Evolutionary conservation across 129 eudicot genomes (phyloP), one percentile per base, ranked within the genome.

Genomic region (Tagetes erecta): DNA sequence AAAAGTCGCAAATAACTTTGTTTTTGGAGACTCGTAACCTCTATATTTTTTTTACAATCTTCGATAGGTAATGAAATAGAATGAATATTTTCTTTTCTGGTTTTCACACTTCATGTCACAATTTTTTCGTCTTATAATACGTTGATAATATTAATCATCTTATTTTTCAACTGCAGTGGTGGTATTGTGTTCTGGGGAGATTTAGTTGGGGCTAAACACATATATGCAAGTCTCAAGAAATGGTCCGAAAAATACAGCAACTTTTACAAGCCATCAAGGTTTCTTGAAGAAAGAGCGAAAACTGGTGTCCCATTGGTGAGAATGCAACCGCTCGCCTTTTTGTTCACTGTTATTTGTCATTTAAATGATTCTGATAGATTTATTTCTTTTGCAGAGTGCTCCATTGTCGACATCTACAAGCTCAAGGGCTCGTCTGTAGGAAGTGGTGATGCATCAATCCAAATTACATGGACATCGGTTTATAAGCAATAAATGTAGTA

Each of bases 171-270:
- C 52, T 53, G 81, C 88, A 94, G 98, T 67, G 98, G 98, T 67
- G 98, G 98, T 46, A 80, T 94, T 74, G 83, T 94, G 70, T 94
- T 81, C 77, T 94, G 98, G 98, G 97, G 89, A 58, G 98, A 94
- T 73, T 80, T 81, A 4, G 92, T 91, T 86, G 98, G 98, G 36
- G 88, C 93, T 10, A 79, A 83, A 60, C 96, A 82, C 67, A 80
- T 90, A 74, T 94, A 94, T 62, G 65, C 79, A 68, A 83, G 96
- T 80, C 89, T 94, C 65, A 83, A 85, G 80, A 90, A 91, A 80
- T 94, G 98, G 98, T 70, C 88, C 13, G 82, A 82, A 70, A 53
- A 62, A 39, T 86, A 94, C 57, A 93, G 96, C 37, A 63, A 69
- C 60, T 94, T 94, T 81, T 94, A 77, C 37, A 88, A 68, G 75